Base-by-base conservation (phyloP, 1,284 basidiomycete genomes). In the Earliella scabrosa region DNA sequence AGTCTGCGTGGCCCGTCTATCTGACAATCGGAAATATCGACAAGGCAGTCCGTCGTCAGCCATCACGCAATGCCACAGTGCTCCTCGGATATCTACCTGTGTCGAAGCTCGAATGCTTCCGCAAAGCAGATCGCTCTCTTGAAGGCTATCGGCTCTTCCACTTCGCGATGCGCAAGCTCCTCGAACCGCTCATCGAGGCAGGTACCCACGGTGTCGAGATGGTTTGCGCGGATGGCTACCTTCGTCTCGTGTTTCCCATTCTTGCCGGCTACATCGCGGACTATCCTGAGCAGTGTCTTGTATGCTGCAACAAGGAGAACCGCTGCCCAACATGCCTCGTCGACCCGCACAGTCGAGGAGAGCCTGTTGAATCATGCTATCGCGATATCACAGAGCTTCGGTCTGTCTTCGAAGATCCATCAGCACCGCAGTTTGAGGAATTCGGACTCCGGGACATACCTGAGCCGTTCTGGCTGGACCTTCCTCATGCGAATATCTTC, bases 201-300 rank as follows among this genome's bases (percentile, higher is more conserved):
- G 75, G 74, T 0, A 52, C 55, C 7, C 53, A 64, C 6, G 77
- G 78, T 3, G 68, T 76, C 1, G 35, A 66, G 0, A 64, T 73
- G 60, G 46, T 57, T 0, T 76, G 77, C 41, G 63, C 71, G 0
- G 75, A 81, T 63, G 73, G 74, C 0, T 46, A 46, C 0, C 45
- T 71, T 7, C 68, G 73, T 0, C 55, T 31, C 0, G 63, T 74
- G 6, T 71, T 60, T 49, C 74, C 74, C 0, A 68, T 78, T 26
- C 61, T 80, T 4, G 73, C 73, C 0, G 74, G 74, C 0, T 77
- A 78, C 53, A 63, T 78, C 16, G 72, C 74, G 6, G 77, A 81
- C 57, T 75, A 76, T 52, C 77, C 77, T 0, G 77, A 82, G 56
- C 79, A 80, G 52, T 63, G 57, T 34, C 53, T 71, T 1, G 58